Evolutionary conservation across 202 grass and related monocot species (phyloP).

Genomic region (Cymbopogon flexuosus): DNA sequence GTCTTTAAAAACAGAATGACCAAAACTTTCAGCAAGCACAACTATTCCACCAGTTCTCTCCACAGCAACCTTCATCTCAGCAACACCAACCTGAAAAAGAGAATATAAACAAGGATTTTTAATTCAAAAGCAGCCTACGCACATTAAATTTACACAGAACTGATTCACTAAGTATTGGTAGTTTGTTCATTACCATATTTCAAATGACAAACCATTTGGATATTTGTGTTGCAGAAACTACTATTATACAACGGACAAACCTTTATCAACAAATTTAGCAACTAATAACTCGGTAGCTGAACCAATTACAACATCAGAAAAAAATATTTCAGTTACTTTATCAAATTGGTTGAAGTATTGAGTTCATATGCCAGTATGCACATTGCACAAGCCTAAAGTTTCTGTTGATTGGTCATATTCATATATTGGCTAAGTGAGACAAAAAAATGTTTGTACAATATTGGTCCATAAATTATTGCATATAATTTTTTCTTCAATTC

Average conservation of each 20-base stretch:
- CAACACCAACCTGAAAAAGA: slow-evolving; percentile 50
- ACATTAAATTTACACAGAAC: neutral
- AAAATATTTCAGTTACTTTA: neutral
- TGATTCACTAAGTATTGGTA: neutral
- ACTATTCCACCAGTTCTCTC: slow-evolving; percentile 83
- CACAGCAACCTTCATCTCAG: slow-evolving; percentile 89
- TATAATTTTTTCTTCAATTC: slow-evolving; percentile 10
- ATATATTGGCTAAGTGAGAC: neutral
- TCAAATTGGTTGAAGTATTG: neutral
- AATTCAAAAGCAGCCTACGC: no score
- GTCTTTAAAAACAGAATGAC: slow-evolving; percentile 88
- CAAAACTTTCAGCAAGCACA: slow-evolving; percentile 90
- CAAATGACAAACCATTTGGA: neutral
- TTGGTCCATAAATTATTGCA: neutral
- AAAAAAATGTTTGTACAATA: neutral
- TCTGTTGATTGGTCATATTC: neutral
- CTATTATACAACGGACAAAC: neutral
- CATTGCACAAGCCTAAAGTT: slow-evolving; percentile 6
- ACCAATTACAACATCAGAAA: neutral
- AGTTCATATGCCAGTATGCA: slow-evolving; percentile 1
- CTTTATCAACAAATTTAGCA: neutral
- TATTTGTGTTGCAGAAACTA: neutral
- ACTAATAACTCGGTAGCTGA: neutral
- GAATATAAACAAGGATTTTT: no score
- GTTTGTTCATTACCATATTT: neutral